phyloP scores from a whole-genome alignment of 140 eudicot species.

The Oenanthe javanica region DNA sequence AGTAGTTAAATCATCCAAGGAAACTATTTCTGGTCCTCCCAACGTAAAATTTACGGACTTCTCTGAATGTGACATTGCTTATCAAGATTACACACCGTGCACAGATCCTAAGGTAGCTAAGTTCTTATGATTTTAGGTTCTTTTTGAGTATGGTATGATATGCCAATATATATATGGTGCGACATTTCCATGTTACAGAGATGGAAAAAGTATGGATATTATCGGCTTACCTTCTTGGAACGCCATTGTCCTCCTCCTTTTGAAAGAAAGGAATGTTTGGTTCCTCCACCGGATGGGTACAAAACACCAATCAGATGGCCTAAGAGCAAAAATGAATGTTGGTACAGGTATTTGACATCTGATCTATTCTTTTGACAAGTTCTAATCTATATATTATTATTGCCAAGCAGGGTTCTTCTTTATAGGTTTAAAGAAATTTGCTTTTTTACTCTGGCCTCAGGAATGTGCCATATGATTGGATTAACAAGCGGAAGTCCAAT shows the following conservation, averaged over 20 bases:
- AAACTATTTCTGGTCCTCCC: conserved; percentile 36
- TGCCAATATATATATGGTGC: neutral
- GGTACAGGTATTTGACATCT: conserved; percentile 77
- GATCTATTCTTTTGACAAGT: conserved; percentile 1
- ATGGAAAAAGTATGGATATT: conserved; percentile 77
- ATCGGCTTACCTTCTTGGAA: conserved; percentile 82
- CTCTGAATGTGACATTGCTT: conserved; percentile 56
- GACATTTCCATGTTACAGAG: conserved; percentile 39
- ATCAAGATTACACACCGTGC: conserved; percentile 92
- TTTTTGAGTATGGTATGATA: neutral
- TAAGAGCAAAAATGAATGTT: conserved; percentile 84
- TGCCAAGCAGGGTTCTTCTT: neutral
- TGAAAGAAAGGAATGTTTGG: conserved; percentile 80
- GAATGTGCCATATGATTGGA: conserved; percentile 97
- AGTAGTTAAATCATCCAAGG: conserved; percentile 28
- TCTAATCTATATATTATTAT: neutral
- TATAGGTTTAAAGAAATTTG: neutral
- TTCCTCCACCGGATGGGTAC: conserved; percentile 91
- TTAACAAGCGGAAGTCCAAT: conserved; percentile 85
- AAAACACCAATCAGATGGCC: conserved; percentile 94
- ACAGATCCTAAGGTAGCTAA: conserved; percentile 77
- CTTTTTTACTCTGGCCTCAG: conserved; percentile 26
- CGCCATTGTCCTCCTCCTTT: conserved; percentile 86
- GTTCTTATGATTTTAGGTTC: neutral
- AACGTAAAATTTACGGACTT: conserved; percentile 47